phyloP scores from a whole-genome alignment of 257 asterid species.

The Jacaranda mimosifolia region DNA sequence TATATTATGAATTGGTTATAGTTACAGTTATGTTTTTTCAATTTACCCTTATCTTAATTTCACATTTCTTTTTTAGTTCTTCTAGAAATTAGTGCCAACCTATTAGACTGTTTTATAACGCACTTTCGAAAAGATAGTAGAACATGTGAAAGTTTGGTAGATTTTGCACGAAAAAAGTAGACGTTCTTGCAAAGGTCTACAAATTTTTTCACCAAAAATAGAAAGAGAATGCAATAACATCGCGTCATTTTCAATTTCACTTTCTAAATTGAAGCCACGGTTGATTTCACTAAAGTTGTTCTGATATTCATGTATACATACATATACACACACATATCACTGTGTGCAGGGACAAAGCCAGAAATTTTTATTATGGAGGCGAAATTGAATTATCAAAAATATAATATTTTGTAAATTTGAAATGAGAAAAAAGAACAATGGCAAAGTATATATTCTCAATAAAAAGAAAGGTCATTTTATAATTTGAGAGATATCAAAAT shows the following conservation, averaged over 20 bases:
- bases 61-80: neutral
- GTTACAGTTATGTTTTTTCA: no score
- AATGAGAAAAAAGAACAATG: no score
- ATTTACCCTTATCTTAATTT: neutral
- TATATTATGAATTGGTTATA: no score
- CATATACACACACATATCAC: no score
- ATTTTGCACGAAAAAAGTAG: conserved; percentile 2
- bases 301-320: no score
- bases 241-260: conserved; percentile 15
- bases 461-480: no score
- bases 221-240: conserved; percentile 28
- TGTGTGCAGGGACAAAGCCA: no score
- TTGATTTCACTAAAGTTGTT: neutral
- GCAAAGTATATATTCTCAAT: no score
- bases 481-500: no score
- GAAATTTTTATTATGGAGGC: no score
- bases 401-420: no score
- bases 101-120: conserved; percentile 3
- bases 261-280: neutral
- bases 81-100: neutral
- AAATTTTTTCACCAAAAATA: neutral
- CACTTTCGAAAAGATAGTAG: conserved; percentile 34
- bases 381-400: no score
- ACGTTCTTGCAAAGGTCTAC: neutral
- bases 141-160: conserved; percentile 23